Base-by-base conservation (phyloP, 345 rosid genomes). In the Lumnitzera littorea region DNA sequence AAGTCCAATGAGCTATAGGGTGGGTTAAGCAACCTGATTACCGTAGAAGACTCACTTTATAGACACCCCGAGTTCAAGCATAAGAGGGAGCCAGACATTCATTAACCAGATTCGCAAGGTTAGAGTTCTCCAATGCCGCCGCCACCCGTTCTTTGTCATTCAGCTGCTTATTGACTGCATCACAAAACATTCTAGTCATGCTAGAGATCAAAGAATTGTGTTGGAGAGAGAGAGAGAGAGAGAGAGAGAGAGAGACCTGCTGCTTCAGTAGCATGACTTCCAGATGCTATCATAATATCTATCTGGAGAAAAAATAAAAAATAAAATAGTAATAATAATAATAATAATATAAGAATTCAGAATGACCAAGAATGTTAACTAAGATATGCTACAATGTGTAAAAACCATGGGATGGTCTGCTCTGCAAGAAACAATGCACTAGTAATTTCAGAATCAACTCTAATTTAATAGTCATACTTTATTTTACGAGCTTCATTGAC, bases 101-200 rank as follows among this genome's bases (percentile, higher is more conserved):
- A 50, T 91, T 94, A 12, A 95, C 91, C 91, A 88, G 83, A 46
- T 82, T 97, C 69, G 91, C 83, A 15, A 95, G 84, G 76, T 81
- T 80, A 41, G 99, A 96, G 75, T 85, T 95, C 83, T 95, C 96
- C 69, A 91, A 62, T 23, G 99, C 98, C 52, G 96, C 95, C 5
- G 98, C 92, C 2, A 91, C 91, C 65, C 99, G 78, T 63, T 91
- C 98, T 75, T 88, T 88, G 58, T 95, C 99, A 46, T 95, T 91
- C 61, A 91, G 76, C 59, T 91, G 99, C 65, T 95, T 88, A 55
- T 90, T 94, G 55, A 94, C 99, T 94, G 91, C 87, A 70, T 23
- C 9, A 36, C 43, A 36, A 9, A 36, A 5, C 11, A 36, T 36
- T 36, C 43, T 36, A 36, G 43, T 36, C 11, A 36, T 5, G 43